A percentile compares a stretch with the other conserved stretches of the same genome.
Evolutionary conservation across 2,329 filamentous ascomycete species (phyloP).

Genomic region (Paraconiothyrium brasiliense): DNA sequence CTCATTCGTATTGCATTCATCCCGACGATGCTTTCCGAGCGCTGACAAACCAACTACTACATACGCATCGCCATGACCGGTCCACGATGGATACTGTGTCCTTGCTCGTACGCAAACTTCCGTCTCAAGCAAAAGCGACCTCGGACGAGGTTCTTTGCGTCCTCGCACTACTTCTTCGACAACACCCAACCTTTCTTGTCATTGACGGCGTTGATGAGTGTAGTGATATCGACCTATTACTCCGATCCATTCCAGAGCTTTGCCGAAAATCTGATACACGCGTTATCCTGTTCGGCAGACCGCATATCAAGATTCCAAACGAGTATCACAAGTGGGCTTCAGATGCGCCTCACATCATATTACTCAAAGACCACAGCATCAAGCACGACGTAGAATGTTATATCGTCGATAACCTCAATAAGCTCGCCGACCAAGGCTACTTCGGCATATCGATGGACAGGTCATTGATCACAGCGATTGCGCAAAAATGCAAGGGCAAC

Average conservation of each 20-base stretch:
- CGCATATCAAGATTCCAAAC: slow-evolving; percentile 35
- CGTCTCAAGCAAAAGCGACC: slow-evolving; percentile 34
- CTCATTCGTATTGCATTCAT: slow-evolving; percentile 26
- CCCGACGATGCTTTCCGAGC: slow-evolving; percentile 36
- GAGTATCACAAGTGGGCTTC: slow-evolving; percentile 43
- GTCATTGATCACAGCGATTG: slow-evolving; percentile 28
- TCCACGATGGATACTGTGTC: slow-evolving; percentile 39
- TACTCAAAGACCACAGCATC: slow-evolving; percentile 30
- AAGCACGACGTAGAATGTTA: slow-evolving; percentile 29
- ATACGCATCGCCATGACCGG: slow-evolving; percentile 34
- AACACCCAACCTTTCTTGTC: slow-evolving; percentile 43
- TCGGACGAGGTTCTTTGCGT: slow-evolving; percentile 38
- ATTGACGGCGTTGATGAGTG: slow-evolving; percentile 44
- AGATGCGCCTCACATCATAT: slow-evolving; percentile 35
- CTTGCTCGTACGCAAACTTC: slow-evolving; percentile 37
- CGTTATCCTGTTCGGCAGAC: slow-evolving; percentile 38
- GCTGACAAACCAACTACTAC: slow-evolving; percentile 36
- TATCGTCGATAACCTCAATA: slow-evolving; percentile 30
- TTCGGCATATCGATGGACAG: slow-evolving; percentile 41
- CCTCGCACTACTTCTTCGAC: slow-evolving; percentile 36
- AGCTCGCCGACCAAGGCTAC: slow-evolving; percentile 40
- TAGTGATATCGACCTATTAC: slow-evolving; percentile 28
- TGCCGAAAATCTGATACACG: slow-evolving; percentile 36
- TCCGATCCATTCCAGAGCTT: slow-evolving; percentile 32
- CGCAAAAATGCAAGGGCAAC: slow-evolving; percentile 32